Percentiles rank a stretch among this genome's conserved stretches.
Evolutionary conservation across 2,329 filamentous ascomycete genomes (phyloP).

Genomic region (Gremmenia infestans): DNA sequence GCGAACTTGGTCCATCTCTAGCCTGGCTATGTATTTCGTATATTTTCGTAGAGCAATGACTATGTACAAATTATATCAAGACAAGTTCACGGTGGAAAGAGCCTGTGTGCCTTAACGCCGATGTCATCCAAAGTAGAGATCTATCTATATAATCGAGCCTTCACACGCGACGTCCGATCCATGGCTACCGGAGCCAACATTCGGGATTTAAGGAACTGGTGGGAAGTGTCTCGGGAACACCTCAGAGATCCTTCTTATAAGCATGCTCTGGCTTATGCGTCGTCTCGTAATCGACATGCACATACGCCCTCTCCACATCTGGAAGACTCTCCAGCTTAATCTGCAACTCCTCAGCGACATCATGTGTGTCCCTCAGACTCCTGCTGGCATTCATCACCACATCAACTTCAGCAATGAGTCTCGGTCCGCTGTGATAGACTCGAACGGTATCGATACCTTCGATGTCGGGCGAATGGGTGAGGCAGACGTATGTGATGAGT

Average conservation of each 20-base stretch:
- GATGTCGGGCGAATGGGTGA: slow-evolving; percentile 83
- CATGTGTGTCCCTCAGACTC: slow-evolving; percentile 74
- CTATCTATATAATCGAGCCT: background rate
- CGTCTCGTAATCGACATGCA: slow-evolving; percentile 96
- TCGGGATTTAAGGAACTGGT: background rate
- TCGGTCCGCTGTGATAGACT: slow-evolving; percentile 83
- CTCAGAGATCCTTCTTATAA: slow-evolving; percentile 55
- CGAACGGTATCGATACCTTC: slow-evolving; percentile 90
- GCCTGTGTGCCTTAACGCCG: background rate
- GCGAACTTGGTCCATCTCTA: too few species aligned
- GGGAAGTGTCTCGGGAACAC: background rate
- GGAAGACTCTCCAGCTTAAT: slow-evolving; percentile 89
- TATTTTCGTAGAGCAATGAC: background rate
- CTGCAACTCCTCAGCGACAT: slow-evolving; percentile 90
- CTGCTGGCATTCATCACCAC: slow-evolving; percentile 82
- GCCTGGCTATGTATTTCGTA: too few species aligned
- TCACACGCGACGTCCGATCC: background rate
- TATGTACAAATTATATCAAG: background rate
- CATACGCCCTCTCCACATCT: slow-evolving; percentile 88
- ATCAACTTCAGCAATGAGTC: slow-evolving; percentile 92
- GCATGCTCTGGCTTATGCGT: slow-evolving; percentile 85
- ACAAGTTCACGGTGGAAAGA: background rate
- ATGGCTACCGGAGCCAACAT: background rate
- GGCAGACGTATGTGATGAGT: slow-evolving; percentile 91
- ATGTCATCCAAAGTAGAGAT: background rate